Conservation (phyloP, 495 filamentous ascomycete species). For the Xylaria palmicola region DNA sequence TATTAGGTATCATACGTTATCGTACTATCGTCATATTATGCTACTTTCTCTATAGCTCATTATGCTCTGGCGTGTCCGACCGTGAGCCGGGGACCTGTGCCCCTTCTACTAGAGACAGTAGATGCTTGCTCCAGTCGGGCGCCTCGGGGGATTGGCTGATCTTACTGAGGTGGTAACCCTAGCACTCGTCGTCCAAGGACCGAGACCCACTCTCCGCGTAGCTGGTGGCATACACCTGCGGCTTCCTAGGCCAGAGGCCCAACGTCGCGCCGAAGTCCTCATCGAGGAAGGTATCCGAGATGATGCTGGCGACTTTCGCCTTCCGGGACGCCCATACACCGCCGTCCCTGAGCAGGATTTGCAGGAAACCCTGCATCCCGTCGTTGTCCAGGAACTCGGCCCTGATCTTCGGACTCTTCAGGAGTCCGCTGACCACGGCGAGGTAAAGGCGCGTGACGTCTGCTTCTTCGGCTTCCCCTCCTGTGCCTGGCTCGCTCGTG, state of each 20-base stretch:
- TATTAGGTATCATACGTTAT: background rate
- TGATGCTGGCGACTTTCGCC: constrained; percentile 47
- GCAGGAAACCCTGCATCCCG: constrained; percentile 48
- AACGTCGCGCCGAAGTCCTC: constrained; percentile 54
- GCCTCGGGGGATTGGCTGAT: constrained; percentile 18
- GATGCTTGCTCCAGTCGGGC: constrained; percentile 23
- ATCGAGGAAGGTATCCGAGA: constrained; percentile 61
- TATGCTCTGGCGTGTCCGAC: constrained; percentile 7
- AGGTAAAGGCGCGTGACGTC: constrained; percentile 19
- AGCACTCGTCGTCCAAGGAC: constrained; percentile 34
- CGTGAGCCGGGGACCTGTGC: background rate
- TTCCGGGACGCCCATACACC: constrained; percentile 41
- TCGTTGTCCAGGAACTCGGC: constrained; percentile 47
- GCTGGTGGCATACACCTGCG: constrained; percentile 21
- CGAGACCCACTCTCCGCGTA: constrained; percentile 19
- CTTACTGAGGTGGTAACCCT: constrained; percentile 37
- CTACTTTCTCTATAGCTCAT: constrained; percentile 19
- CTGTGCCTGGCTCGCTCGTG: constrained; percentile 21
- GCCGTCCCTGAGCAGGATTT: constrained; percentile 39
- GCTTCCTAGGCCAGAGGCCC: constrained; percentile 46
- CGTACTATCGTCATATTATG: background rate
- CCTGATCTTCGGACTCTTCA: constrained; percentile 46
- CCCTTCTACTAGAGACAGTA: constrained; percentile 15
- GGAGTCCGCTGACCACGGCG: constrained; percentile 39
- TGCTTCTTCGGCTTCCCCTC: constrained; percentile 24